Base-by-base conservation (phyloP, 371 early-diverging fungal genomes). In the Catenaria anguillulae region DNA sequence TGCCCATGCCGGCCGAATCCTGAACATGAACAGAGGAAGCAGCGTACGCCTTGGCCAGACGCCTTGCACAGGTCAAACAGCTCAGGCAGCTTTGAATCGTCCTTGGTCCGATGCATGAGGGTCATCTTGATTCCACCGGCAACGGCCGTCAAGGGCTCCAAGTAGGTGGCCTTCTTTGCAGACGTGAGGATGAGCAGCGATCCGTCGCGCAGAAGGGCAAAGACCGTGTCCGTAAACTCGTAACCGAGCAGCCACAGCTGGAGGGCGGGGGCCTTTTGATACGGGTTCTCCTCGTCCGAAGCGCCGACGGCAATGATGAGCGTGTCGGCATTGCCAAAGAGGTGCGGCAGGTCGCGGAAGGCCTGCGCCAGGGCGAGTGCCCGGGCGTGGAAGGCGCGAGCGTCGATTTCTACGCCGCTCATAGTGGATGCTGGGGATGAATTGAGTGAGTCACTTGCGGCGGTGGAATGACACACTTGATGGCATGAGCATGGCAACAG, bases 191-290 rank as follows among this genome's bases (percentile, higher is more conserved):
- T 75, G 12, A 84, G 81, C 23, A 92, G 65, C 63, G 84, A 86
- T 61, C 42, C 58, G 21, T 85, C 85, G 31, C 73, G 79, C 45
- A 87, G 86, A 36, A 95, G 74, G 37, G 92, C 62, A 33, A 92
- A 77, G 46, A 91, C 65, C 2, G 93, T 91, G 64, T 93, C 89
- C 4, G 86, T 84, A 65, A 96, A 87, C 69, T 95, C 98, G 65
- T 90, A 87, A 34, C 95, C 96, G 60, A 96, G 76, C 50, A 96
- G 80, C 93, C 96, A 98, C 43, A 82, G 84, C 86, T 96, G 81
- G 43, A 68, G 63, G 26, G 71, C 62, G 24, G 63, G 50, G 15
- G 67, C 61, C 60, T 69, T 71, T 48, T 66, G 66, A 55, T 70
- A 70, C 29, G 63, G 52, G 37, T 64, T 68, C 46, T 65, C 64